Conservation (phyloP, 139 green algal genomes). For the Chlorella sp. region DNA sequence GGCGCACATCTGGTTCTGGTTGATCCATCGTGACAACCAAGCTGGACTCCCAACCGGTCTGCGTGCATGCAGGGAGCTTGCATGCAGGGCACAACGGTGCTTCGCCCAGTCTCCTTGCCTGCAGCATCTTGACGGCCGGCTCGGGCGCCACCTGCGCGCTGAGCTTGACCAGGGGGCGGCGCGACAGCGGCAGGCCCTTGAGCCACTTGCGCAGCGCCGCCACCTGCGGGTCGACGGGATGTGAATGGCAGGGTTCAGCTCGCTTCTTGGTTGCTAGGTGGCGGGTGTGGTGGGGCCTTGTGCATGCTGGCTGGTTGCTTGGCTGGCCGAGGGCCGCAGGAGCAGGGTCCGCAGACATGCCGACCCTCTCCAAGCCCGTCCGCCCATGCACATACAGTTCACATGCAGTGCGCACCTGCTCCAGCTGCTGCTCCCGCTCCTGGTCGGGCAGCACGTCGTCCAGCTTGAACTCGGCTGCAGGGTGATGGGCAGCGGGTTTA, state of each 20-base stretch:
- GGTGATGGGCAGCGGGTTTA: background rate
- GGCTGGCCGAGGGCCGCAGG: background rate
- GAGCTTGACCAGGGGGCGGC: slow-evolving; percentile 78
- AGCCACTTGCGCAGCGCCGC: slow-evolving; percentile 69
- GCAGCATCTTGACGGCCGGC: slow-evolving; percentile 75
- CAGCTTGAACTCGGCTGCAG: slow-evolving; percentile 42
- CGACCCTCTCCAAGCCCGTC: background rate
- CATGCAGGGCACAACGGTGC: no score
- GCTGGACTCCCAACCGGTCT: no score
- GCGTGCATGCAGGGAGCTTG: no score
- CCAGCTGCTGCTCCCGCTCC: slow-evolving; percentile 40
- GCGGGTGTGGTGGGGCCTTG: background rate
- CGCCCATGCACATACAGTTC: background rate
- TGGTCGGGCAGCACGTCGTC: slow-evolving; percentile 46
- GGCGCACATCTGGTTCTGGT: no score
- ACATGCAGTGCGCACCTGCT: slow-evolving; percentile 16
- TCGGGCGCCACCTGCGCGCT: slow-evolving; percentile 72
- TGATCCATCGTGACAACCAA: no score
- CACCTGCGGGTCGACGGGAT: background rate
- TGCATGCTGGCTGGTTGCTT: background rate
- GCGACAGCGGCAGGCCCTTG: slow-evolving; percentile 67
- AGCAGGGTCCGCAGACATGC: background rate
- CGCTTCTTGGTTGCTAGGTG: no score
- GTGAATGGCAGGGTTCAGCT: no score
- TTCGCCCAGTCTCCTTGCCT: background rate